These are phyloP conservation scores for Penicillium sp. DNA, from an alignment of 2,329 filamentous ascomycete genomes.

Conservation along the genomic window DNA sequence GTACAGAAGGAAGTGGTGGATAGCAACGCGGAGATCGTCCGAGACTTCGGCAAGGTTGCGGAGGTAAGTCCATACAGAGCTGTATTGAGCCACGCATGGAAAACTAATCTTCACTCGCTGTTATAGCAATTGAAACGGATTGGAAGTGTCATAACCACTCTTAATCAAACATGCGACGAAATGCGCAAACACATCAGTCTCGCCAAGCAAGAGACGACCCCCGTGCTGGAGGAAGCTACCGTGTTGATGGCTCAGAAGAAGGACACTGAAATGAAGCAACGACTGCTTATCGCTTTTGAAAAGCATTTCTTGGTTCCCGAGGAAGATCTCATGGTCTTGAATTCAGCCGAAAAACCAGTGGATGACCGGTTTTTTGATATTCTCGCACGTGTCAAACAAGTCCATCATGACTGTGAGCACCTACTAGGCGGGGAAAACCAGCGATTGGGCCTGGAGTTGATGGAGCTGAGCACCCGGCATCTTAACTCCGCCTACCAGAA, in stretches of 20 bases:
- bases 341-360: constrained; percentile 75
- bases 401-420: constrained; percentile 84
- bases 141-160: constrained; percentile 70
- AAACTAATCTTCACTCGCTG: constrained; percentile 21
- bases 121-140: constrained; percentile 80
- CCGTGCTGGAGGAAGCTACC: constrained; percentile 74
- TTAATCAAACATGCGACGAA: constrained; percentile 76
- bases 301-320: constrained; percentile 82
- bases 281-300: constrained; percentile 73
- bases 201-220: constrained; percentile 71
- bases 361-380: constrained; percentile 80
- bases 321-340: constrained; percentile 73
- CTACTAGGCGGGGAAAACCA: constrained; percentile 89
- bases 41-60: constrained; percentile 84
- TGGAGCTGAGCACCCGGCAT: constrained; percentile 84
- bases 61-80: constrained; percentile 58
- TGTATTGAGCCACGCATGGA: not conserved
- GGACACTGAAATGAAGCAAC: constrained; percentile 76
- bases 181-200: constrained; percentile 75
- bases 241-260: constrained; percentile 69
- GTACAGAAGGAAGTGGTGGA: constrained; percentile 90
- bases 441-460: constrained; percentile 80
- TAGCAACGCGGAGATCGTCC: constrained; percentile 84
- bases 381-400: constrained; percentile 76
- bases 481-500: constrained; percentile 92